Percentiles rank a stretch among this genome's conserved stretches.
phyloP scores from a whole-genome alignment of 2,329 filamentous ascomycete species.

The Ophiosphaerella korrae region DNA sequence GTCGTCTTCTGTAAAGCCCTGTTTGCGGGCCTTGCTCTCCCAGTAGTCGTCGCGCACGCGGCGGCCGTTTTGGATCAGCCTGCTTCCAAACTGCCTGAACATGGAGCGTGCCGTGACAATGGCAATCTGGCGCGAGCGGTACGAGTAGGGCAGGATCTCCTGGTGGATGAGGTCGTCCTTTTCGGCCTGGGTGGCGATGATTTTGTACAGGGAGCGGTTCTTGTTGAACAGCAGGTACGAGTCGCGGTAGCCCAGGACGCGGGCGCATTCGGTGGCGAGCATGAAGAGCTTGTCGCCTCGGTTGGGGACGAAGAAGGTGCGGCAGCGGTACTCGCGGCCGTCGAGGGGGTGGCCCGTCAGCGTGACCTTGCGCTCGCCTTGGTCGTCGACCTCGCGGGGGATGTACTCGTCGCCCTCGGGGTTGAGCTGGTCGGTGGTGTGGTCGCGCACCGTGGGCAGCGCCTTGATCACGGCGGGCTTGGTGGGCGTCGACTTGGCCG shows the following conservation, averaged over 20 bases:
- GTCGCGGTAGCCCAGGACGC: constrained; percentile 91
- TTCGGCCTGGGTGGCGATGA: constrained; percentile 92
- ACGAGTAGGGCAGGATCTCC: constrained; percentile 95
- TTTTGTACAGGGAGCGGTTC: constrained; percentile 94
- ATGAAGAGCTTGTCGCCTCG: constrained; percentile 95
- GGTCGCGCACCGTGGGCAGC: constrained; percentile 91
- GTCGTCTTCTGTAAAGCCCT: constrained; percentile 97
- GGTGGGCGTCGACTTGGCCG: constrained; percentile 74
- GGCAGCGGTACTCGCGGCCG: constrained; percentile 85
- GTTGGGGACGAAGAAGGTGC: constrained; percentile 91
- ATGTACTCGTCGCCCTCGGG: constrained; percentile 92
- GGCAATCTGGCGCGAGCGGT: constrained; percentile 96
- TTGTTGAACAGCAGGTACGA: constrained; percentile 99
- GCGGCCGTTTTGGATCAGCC: constrained; percentile 86
- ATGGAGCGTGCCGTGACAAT: constrained; percentile 97
- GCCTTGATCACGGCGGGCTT: constrained; percentile 86
- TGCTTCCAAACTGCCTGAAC: constrained; percentile 97
- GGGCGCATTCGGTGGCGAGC: constrained; percentile 95
- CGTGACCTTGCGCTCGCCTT: constrained; percentile 92
- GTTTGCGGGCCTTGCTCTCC: constrained; percentile 95
- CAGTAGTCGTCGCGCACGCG: constrained; percentile 97
- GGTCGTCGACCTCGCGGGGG: constrained; percentile 88
- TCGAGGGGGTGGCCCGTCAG: constrained; percentile 80
- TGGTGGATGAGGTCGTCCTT: constrained; percentile 96
- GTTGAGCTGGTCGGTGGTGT: constrained; percentile 94